phyloP scores from a whole-genome alignment of 805 yeast genomes.

The Limtongia smithiae region DNA sequence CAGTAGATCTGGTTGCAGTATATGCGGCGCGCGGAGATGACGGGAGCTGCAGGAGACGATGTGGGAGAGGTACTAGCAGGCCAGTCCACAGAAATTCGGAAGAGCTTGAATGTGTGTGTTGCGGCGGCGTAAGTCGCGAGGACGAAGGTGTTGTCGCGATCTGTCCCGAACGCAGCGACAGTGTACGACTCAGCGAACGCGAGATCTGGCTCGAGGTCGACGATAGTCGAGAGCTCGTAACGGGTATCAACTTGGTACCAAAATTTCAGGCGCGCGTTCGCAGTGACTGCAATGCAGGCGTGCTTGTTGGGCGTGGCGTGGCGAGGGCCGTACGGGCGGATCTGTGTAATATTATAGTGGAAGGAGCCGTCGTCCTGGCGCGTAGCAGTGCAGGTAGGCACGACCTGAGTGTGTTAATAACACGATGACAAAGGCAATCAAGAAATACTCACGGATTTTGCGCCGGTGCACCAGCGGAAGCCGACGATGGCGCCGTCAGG shows the following conservation, averaged over 20 bases:
- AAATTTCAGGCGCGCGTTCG: constrained; percentile 53
- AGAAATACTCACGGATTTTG: constrained; percentile 51
- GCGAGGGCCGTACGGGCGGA: constrained; percentile 55
- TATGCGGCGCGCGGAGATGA: constrained; percentile 10
- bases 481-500: constrained; percentile 41
- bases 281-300: constrained; percentile 64
- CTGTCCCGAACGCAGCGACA: constrained; percentile 27
- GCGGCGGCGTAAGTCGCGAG: constrained; percentile 33
- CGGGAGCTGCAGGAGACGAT: neutral
- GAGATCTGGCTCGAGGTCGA: constrained; percentile 27
- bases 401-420: constrained; percentile 1
- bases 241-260: constrained; percentile 43
- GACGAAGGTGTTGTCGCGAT: constrained; percentile 32
- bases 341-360: constrained; percentile 57
- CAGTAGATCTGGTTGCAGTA: constrained; percentile 14
- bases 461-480: constrained; percentile 70
- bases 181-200: constrained; percentile 24
- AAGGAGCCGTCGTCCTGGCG: constrained; percentile 36
- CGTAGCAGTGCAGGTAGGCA: constrained; percentile 23
- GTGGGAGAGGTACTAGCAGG: constrained; percentile 2
- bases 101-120: constrained; percentile 29
- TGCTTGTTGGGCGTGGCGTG: constrained; percentile 69
- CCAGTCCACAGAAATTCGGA: constrained; percentile 35
- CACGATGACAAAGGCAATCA: constrained; percentile 42
- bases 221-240: constrained; percentile 25